Evolutionary conservation across 805 yeast species (phyloP).

Genomic region (Metschnikowia peoriensis): DNA sequence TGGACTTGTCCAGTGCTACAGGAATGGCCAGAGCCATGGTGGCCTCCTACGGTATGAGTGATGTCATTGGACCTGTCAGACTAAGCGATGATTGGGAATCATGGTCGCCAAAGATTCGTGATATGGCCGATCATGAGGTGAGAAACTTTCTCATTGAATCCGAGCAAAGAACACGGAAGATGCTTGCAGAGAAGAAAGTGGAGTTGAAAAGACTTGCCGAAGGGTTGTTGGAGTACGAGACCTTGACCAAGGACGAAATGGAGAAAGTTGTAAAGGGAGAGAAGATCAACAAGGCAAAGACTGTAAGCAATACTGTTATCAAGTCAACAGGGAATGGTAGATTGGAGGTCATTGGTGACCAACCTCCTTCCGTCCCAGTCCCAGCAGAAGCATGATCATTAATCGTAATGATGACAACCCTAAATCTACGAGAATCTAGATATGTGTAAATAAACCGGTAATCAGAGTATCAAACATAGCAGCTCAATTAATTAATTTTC

Average conservation of each 20-base stretch:
- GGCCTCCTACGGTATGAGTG: constrained; percentile 94
- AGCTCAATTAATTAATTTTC: background rate
- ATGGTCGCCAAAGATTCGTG: constrained; percentile 88
- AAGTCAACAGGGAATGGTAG: constrained; percentile 21
- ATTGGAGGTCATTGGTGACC: constrained; percentile 20
- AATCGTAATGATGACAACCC: background rate
- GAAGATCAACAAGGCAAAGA: constrained; percentile 62
- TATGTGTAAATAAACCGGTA: constrained; percentile 1
- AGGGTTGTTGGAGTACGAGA: constrained; percentile 93
- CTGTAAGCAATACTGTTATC: constrained; percentile 67
- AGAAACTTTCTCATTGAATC: constrained; percentile 69
- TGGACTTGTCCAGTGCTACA: constrained; percentile 88
- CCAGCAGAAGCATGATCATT: constrained; percentile 20
- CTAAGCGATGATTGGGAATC: constrained; percentile 89
- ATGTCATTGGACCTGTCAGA: constrained; percentile 86
- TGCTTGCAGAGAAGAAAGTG: constrained; percentile 57
- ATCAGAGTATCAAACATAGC: background rate
- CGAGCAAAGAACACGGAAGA: constrained; percentile 72
- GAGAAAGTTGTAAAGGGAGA: constrained; percentile 83
- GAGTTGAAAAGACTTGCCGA: constrained; percentile 88
- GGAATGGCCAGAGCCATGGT: constrained; percentile 95
- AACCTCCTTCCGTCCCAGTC: constrained; percentile 5
- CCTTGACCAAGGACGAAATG: constrained; percentile 87
- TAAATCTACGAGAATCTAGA: constrained; percentile 1
- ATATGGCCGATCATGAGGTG: constrained; percentile 91